These are phyloP conservation scores for Lasiodiplodia gonubiensis DNA, from an alignment of 2,329 filamentous ascomycete species.

Conservation along the genomic window DNA sequence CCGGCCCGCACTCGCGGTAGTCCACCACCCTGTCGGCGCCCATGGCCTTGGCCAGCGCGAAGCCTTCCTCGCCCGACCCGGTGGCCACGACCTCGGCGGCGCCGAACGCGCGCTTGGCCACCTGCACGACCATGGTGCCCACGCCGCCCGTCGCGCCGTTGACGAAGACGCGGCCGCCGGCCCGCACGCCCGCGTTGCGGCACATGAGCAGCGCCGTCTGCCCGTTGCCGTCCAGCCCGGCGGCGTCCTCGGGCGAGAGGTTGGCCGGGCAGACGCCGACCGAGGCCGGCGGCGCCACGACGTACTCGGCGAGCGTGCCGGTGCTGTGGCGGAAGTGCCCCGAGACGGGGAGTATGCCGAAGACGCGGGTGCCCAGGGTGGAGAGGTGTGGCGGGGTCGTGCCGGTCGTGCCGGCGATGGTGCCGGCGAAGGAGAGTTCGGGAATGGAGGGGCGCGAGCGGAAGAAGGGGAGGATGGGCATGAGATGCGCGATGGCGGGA, in stretches of 20 bases:
- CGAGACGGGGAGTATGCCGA: slow-evolving; percentile 48
- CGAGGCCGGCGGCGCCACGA: slow-evolving; percentile 45
- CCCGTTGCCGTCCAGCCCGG: slow-evolving; percentile 49
- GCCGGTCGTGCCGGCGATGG: slow-evolving; percentile 35
- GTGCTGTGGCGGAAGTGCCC: slow-evolving; percentile 40
- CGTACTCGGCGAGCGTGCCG: slow-evolving; percentile 51
- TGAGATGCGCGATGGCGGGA: slow-evolving; percentile 48
- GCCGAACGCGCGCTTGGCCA: slow-evolving; percentile 43
- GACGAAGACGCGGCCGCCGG: slow-evolving; percentile 52
- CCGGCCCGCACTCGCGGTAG: slow-evolving; percentile 8
- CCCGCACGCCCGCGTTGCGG: slow-evolving; percentile 38
- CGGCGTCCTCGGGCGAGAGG: slow-evolving; percentile 43
- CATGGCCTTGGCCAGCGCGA: slow-evolving; percentile 48
- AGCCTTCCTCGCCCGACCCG: slow-evolving; percentile 53
- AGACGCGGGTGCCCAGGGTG: slow-evolving; percentile 43
- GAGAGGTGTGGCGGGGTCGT: slow-evolving; percentile 31
- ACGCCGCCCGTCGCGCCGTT: slow-evolving; percentile 61
- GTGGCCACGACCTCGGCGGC: slow-evolving; percentile 54
- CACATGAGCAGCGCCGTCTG: slow-evolving; percentile 49
- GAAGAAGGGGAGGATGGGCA: slow-evolving; percentile 49
- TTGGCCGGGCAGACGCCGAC: slow-evolving; percentile 40
- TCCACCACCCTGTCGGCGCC: slow-evolving; percentile 52
- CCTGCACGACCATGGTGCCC: slow-evolving; percentile 55
- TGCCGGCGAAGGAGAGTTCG: slow-evolving; percentile 52
- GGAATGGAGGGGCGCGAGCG: slow-evolving; percentile 45